Percentiles rank a stretch among this genome's conserved stretches.
Evolutionary conservation across 2,329 filamentous ascomycete species (phyloP).

Genomic region (Colletotrichum siamense): DNA sequence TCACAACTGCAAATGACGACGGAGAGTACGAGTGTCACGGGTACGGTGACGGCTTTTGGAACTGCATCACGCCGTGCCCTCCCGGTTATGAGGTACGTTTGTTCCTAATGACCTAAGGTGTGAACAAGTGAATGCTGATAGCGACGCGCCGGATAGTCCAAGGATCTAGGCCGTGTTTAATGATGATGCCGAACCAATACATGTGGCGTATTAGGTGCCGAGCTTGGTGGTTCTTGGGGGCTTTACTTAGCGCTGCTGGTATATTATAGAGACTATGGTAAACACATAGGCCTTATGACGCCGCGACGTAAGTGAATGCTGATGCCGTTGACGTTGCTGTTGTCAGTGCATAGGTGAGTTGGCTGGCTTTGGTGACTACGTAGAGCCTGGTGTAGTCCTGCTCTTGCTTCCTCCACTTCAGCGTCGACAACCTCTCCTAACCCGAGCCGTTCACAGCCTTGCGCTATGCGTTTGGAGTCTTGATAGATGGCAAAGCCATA

Average conservation of each 20-base stretch:
- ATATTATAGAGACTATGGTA: too few species aligned
- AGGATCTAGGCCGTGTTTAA: neutral
- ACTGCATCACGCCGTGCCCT: conserved; percentile 13
- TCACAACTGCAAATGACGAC: neutral
- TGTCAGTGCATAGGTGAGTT: neutral
- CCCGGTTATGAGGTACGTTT: conserved; percentile 21
- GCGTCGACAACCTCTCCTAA: neutral
- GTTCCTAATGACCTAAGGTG: neutral
- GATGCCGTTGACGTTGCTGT: neutral
- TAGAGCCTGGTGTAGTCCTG: neutral
- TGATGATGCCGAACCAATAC: too few species aligned
- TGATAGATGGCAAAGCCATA: neutral
- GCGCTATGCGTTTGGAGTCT: neutral
- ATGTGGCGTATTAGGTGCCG: too few species aligned
- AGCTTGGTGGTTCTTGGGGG: too few species aligned
- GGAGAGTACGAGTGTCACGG: neutral
- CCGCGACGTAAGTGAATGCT: too few species aligned
- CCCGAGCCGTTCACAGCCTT: neutral
- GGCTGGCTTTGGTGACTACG: neutral
- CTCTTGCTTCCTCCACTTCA: neutral
- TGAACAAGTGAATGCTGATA: neutral
- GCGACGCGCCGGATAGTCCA: neutral
- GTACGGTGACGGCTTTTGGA: neutral
- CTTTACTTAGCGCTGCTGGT: too few species aligned
- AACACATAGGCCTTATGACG: too few species aligned